Conservation (phyloP, 129 eudicot species). For the Centrapalus pauciflorus region DNA sequence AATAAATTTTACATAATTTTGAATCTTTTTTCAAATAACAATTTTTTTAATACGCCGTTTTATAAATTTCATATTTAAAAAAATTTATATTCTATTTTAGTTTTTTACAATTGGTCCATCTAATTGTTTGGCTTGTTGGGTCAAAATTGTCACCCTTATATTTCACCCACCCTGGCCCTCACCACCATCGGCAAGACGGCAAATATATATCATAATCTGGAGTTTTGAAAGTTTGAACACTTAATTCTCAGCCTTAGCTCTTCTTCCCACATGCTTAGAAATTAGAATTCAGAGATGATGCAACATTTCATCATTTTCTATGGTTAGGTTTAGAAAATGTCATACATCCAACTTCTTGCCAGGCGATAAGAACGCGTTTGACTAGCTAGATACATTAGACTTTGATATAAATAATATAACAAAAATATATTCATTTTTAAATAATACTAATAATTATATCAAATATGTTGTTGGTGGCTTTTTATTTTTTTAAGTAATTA, state of each 20-base stretch:
- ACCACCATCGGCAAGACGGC: too few species aligned
- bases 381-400: constrained; percentile 14
- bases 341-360: constrained; percentile 26
- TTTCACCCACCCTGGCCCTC: constrained; percentile 12
- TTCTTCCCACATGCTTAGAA: background rate
- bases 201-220: background rate
- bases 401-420: constrained; percentile 6
- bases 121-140: too few species aligned
- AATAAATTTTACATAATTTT: too few species aligned
- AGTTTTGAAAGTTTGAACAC: background rate
- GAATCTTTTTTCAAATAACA: too few species aligned
- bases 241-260: background rate
- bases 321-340: constrained; percentile 31
- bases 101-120: too few species aligned
- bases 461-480: constrained; percentile 2
- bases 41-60: too few species aligned
- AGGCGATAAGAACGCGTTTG: constrained; percentile 20
- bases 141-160: too few species aligned
- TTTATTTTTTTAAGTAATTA: background rate
- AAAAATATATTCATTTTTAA: constrained; percentile 11
- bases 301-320: constrained; percentile 17
- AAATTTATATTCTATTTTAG: too few species aligned
- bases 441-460: constrained; percentile 14
- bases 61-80: too few species aligned
- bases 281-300: too few species aligned